A percentile compares a stretch with the other conserved stretches of the same genome.
phyloP scores from a whole-genome alignment of 306 rosid genomes.

The Nissolia schottii region DNA sequence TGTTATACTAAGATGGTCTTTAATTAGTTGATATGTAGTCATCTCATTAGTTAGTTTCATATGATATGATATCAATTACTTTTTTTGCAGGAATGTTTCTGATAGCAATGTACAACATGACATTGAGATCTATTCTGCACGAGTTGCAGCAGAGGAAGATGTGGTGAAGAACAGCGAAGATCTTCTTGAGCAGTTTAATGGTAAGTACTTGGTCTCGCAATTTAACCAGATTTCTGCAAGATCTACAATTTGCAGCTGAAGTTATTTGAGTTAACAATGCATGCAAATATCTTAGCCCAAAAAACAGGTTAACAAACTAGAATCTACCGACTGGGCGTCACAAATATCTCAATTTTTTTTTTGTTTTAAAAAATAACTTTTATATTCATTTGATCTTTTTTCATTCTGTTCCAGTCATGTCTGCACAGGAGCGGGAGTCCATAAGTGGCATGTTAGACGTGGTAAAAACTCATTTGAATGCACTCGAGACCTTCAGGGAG shows the following conservation, averaged over 20 bases:
- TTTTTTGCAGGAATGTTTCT: slow-evolving; percentile 52
- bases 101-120: slow-evolving; percentile 65
- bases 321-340: background rate
- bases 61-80: background rate
- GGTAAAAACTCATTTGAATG: slow-evolving; percentile 46
- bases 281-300: background rate
- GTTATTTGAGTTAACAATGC: background rate
- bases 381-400: background rate
- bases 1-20: too few species aligned
- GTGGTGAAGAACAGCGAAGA: slow-evolving; percentile 56
- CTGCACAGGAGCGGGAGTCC: slow-evolving; percentile 45
- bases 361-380: background rate
- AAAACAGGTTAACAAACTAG: background rate
- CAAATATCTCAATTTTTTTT: background rate
- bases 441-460: slow-evolving; percentile 44
- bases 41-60: background rate
- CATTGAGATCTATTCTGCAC: slow-evolving; percentile 56
- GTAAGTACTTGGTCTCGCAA: slow-evolving; percentile 36
- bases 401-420: slow-evolving; percentile 41
- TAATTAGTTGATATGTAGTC: background rate
- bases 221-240: background rate
- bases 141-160: slow-evolving; percentile 58
- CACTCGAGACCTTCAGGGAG: slow-evolving; percentile 53
- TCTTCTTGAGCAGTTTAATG: slow-evolving; percentile 47
- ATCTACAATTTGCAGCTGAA: background rate